These are phyloP conservation scores for Entomortierella lignicola DNA, from an alignment of 192 early-diverging fungal species.

Conservation along the genomic window DNA sequence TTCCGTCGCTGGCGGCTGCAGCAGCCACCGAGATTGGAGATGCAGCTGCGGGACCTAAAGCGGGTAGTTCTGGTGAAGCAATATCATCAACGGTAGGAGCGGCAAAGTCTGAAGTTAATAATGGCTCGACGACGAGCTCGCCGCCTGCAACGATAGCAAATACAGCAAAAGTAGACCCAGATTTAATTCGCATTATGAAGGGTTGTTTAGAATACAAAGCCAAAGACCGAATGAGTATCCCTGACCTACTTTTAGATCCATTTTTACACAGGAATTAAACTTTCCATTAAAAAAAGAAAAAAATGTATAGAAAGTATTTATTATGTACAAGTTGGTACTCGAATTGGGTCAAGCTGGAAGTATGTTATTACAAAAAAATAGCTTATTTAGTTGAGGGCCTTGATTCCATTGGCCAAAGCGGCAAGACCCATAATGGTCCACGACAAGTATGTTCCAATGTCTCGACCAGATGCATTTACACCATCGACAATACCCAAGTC, in stretches of 20 bases:
- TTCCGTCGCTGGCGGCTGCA: neutral
- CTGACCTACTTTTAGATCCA: slow-evolving; percentile 72
- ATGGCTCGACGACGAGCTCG: neutral
- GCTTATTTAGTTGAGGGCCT: slow-evolving; percentile 15
- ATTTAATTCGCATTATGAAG: slow-evolving; percentile 71
- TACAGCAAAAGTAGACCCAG: slow-evolving; percentile 53
- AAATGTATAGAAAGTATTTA: too few relatives aligned
- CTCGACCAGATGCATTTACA: slow-evolving; percentile 28
- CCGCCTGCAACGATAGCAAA: neutral
- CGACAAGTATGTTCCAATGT: slow-evolving; percentile 30
- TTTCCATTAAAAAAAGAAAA: too few relatives aligned
- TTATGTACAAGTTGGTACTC: too few relatives aligned
- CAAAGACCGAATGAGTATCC: slow-evolving; percentile 73
- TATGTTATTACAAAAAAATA: too few relatives aligned
- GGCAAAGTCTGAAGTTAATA: neutral
- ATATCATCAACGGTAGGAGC: neutral
- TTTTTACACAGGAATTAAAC: slow-evolving; percentile 57
- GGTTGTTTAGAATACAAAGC: slow-evolving; percentile 78
- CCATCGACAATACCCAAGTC: slow-evolving; percentile 35
- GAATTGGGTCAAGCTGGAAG: too few relatives aligned
- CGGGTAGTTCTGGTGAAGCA: neutral
- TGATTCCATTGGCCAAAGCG: slow-evolving; percentile 19
- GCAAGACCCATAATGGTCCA: slow-evolving; percentile 25
- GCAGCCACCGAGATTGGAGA: neutral
- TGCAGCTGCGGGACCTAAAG: neutral